These are phyloP conservation scores for Gynostemma pentaphyllum DNA, from an alignment of 306 rosid species.

Conservation along the genomic window DNA sequence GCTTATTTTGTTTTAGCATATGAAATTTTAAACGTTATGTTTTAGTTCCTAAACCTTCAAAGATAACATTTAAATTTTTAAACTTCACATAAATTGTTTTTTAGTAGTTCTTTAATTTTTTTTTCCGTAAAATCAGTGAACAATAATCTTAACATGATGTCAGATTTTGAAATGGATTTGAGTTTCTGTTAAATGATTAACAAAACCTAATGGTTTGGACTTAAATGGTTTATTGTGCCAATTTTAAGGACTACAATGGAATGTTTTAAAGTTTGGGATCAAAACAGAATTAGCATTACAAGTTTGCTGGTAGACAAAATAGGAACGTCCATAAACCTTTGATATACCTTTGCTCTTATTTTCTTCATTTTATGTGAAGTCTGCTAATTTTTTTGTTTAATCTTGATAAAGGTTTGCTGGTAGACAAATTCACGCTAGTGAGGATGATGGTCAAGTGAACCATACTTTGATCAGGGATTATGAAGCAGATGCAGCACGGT, in stretches of 20 bases:
- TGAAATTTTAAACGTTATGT: background rate
- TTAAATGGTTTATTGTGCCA: no score
- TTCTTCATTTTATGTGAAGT: background rate
- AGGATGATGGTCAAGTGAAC: constrained; percentile 72
- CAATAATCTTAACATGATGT: no score
- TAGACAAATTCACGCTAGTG: constrained; percentile 76
- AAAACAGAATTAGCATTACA: background rate
- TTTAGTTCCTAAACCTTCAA: background rate
- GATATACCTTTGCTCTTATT: no score
- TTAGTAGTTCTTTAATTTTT: no score
- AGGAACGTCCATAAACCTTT: no score
- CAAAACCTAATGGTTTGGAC: background rate
- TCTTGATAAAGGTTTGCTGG: constrained; percentile 74
- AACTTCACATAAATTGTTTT: background rate
- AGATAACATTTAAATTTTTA: no score
- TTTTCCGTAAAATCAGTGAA: no score
- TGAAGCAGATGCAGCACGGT: constrained; percentile 54
- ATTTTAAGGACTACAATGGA: background rate
- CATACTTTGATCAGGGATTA: constrained; percentile 59
- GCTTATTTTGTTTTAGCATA: background rate
- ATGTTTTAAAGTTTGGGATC: background rate
- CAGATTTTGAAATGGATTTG: no score
- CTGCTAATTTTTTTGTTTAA: background rate
- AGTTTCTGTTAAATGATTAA: no score
- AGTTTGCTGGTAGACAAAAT: no score